Evolutionary conservation across 2,329 filamentous ascomycete genomes (phyloP).

Genomic region (Elsinoe fawcettii): DNA sequence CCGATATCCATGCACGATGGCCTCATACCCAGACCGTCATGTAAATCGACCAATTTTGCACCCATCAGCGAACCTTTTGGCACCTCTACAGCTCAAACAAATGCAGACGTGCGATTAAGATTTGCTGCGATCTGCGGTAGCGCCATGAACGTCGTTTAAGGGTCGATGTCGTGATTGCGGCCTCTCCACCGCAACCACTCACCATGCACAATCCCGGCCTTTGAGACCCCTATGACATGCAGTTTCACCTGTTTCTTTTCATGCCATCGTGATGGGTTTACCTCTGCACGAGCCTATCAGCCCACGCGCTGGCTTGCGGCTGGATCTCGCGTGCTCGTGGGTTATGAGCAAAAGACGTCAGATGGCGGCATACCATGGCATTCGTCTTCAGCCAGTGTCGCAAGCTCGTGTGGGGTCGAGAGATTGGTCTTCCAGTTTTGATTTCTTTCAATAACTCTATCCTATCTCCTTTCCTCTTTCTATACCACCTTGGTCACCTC

Average conservation of each 20-base stretch:
- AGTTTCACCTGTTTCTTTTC: background rate
- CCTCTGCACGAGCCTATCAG: background rate
- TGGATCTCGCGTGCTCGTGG: background rate
- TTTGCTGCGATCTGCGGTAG: background rate
- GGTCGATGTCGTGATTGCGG: slow-evolving; percentile 7
- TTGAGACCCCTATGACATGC: slow-evolving; percentile 9
- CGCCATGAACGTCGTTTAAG: slow-evolving; percentile 9
- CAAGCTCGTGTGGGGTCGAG: background rate
- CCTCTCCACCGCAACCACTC: slow-evolving; percentile 10
- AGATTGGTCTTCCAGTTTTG: background rate
- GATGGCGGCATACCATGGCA: slow-evolving; percentile 13
- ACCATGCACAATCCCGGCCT: slow-evolving; percentile 1
- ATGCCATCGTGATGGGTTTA: background rate
- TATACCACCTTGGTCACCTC: background rate
- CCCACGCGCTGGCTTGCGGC: background rate
- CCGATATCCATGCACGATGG: slow-evolving; percentile 2
- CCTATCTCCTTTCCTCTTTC: background rate
- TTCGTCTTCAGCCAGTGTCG: background rate
- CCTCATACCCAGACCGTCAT: background rate
- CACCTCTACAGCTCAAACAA: background rate
- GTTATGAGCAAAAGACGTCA: slow-evolving; percentile 5
- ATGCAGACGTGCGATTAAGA: background rate
- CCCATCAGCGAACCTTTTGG: background rate
- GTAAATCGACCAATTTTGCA: background rate
- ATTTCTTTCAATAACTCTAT: background rate